These are phyloP conservation scores for Phytophthora pseudosyringae DNA, from an alignment of 352 stramenopile genomes.

Conservation along the genomic window DNA sequence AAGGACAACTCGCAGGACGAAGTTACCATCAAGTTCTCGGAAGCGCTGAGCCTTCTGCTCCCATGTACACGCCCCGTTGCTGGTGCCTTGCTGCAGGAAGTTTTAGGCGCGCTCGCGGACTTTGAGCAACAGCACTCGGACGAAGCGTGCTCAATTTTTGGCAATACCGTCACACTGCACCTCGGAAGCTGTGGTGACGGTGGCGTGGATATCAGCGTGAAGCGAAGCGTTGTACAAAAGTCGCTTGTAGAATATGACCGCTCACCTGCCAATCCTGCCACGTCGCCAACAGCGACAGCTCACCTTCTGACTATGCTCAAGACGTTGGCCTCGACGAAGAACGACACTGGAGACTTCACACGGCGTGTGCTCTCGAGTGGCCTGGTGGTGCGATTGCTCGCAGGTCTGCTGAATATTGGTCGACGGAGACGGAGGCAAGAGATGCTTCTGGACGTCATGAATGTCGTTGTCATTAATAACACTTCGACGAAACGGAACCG, in stretches of 20 bases:
- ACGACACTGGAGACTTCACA: constrained; percentile 45
- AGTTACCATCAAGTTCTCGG: constrained; percentile 32
- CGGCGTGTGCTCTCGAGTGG: constrained; percentile 50
- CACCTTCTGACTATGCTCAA: constrained; percentile 33
- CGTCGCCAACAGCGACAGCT: constrained; percentile 12
- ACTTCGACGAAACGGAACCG: constrained; percentile 14
- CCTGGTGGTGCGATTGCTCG: constrained; percentile 40
- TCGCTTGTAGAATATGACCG: constrained; percentile 41
- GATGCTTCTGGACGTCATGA: constrained; percentile 49
- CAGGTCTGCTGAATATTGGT: constrained; percentile 34
- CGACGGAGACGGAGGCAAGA: constrained; percentile 33
- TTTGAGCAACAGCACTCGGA: constrained; percentile 15
- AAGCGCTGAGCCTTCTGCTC: constrained; percentile 39
- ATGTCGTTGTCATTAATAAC: constrained; percentile 34
- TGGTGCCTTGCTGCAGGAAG: constrained; percentile 26
- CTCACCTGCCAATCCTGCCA: constrained; percentile 16
- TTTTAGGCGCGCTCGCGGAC: constrained; percentile 30
- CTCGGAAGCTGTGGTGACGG: constrained; percentile 28
- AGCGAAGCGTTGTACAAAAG: constrained; percentile 45
- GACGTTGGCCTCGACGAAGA: constrained; percentile 31
- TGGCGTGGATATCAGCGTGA: constrained; percentile 24
- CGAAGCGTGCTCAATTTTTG: constrained; percentile 29
- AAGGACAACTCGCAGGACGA: constrained; percentile 23
- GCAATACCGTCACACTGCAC: constrained; percentile 40
- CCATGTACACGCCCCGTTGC: constrained; percentile 19